Base-by-base conservation (phyloP, 192 early-diverging fungal species). In the Coemansia umbellata region DNA sequence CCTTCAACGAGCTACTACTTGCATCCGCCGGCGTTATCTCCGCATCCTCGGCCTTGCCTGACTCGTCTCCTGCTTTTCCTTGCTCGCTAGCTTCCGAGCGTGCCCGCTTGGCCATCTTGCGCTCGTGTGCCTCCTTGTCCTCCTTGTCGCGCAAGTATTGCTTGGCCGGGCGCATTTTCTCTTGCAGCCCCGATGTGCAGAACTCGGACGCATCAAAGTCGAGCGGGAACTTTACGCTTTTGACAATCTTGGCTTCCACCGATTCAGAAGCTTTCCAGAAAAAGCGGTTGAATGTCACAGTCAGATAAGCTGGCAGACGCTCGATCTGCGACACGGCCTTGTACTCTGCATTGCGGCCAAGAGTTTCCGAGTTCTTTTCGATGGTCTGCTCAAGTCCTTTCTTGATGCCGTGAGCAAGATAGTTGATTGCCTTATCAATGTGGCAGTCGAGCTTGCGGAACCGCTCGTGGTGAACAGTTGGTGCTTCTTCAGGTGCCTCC, bases 191-290 rank as follows among this genome's bases (percentile, higher is more conserved):
- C 5, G 83, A 57, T 10, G 92, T 93, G 60, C 92, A 94, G 45
- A 91, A 84, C 50, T 89, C 83, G n/a, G 85, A 78, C 7, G 84
- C 85, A 55, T 99, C 95, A 28, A 95, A 75, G 18, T 94, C 91
- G 28, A 94, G 79, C 13, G 96, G 95, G 63, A 93, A 97, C 65
- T 92, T 89, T 37, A 99, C 95, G 63, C 86, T 88, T 59, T 93
- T 92, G 50, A 97, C 67, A 69, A 99, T 98, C 69, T 99, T 99
- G 10, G 93, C 89, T 40, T 86, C 85, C 8, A 90, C 78, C 26
- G 79, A 72, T 51, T 89, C 88, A 7, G 81, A 64, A 0, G 84
- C 64, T 56, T 94, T 95, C 95, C 95, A 99, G 79, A 90, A 94
- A 71, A 98, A 97, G 14, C 96, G 85, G 30, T 94, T 87, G 70